Percentiles rank a stretch among this genome's conserved stretches.
phyloP scores from a whole-genome alignment of 805 yeast genomes.

The Pichia phayaonensis region DNA sequence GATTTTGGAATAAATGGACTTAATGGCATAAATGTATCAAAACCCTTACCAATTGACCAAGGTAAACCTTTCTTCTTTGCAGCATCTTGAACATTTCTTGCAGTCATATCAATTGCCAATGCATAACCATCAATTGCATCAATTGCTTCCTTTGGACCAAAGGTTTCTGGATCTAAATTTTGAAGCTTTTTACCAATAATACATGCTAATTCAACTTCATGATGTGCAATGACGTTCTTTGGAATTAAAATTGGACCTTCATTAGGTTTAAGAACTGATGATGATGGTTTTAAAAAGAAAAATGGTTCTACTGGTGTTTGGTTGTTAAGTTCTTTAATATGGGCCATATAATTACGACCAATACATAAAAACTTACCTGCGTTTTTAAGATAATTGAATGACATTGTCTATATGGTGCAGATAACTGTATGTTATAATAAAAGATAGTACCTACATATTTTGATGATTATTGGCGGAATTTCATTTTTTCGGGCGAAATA shows the following conservation, averaged over 20 bases:
- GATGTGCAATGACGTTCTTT: slow-evolving; percentile 71
- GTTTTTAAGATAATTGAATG: slow-evolving; percentile 42
- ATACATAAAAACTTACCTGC: slow-evolving; percentile 86
- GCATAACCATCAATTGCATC: slow-evolving; percentile 83
- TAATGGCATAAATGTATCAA: slow-evolving; percentile 92
- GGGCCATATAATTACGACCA: slow-evolving; percentile 97
- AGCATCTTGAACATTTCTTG: slow-evolving; percentile 90
- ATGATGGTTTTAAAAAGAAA: slow-evolving; percentile 84
- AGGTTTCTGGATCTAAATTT: slow-evolving; percentile 48
- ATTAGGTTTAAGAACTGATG: slow-evolving; percentile 59
- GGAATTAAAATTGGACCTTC: slow-evolving; percentile 81
- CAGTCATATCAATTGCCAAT: slow-evolving; percentile 88
- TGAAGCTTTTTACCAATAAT: slow-evolving; percentile 57
- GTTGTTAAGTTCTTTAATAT: slow-evolving; percentile 83
- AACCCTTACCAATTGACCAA: slow-evolving; percentile 95
- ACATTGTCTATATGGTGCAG: slow-evolving; percentile 23
- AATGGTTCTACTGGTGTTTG: slow-evolving; percentile 79
- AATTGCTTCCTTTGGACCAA: slow-evolving; percentile 59
- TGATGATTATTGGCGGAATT: too few relatives aligned
- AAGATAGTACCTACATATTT: too few relatives aligned
- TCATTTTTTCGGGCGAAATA: not conserved
- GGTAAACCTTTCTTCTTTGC: slow-evolving; percentile 93
- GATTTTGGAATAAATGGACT: slow-evolving; percentile 62
- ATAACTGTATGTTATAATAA: too few relatives aligned
- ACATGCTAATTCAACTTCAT: slow-evolving; percentile 89